phyloP scores from a whole-genome alignment of 2,329 filamentous ascomycete species.

The Colletotrichum sp. region DNA sequence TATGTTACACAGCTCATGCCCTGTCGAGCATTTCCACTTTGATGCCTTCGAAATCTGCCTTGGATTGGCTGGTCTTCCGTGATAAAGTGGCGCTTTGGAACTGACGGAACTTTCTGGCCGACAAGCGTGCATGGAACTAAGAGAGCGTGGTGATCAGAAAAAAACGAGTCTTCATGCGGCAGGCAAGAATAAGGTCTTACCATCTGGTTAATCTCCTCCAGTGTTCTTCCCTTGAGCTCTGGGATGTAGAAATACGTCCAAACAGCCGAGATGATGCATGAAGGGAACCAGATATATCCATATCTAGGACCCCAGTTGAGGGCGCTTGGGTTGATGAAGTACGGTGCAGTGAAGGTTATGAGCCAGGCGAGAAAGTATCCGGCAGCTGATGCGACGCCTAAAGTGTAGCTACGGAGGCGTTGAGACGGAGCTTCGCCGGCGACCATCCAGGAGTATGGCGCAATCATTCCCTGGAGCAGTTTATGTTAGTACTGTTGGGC shows the following conservation, averaged over 20 bases:
- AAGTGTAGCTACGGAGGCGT: background rate
- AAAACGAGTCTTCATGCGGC: accelerated
- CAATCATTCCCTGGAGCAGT: background rate
- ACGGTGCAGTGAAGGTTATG: background rate
- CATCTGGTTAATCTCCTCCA: background rate
- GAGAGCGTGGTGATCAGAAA: background rate
- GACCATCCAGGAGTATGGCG: background rate
- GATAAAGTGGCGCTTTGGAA: background rate
- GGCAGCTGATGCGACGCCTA: background rate
- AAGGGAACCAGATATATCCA: constrained; percentile 54
- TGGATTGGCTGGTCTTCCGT: background rate
- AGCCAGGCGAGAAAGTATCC: background rate
- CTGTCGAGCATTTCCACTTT: background rate
- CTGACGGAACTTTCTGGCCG: background rate
- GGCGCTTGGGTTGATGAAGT: constrained; percentile 39
- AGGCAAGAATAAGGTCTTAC: accelerated
- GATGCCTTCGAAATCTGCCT: background rate
- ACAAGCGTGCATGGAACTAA: background rate
- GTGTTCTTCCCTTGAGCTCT: constrained; percentile 42
- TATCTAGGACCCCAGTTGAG: constrained; percentile 58
- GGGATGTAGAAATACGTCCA: constrained; percentile 39
- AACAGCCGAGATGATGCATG: constrained; percentile 34
- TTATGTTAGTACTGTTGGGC: accelerated
- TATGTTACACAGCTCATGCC: background rate
- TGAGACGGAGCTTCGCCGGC: background rate